These are phyloP conservation scores for Leccinum olivaceopallidum DNA, from an alignment of 768 basidiomycete genomes.

Conservation along the genomic window DNA sequence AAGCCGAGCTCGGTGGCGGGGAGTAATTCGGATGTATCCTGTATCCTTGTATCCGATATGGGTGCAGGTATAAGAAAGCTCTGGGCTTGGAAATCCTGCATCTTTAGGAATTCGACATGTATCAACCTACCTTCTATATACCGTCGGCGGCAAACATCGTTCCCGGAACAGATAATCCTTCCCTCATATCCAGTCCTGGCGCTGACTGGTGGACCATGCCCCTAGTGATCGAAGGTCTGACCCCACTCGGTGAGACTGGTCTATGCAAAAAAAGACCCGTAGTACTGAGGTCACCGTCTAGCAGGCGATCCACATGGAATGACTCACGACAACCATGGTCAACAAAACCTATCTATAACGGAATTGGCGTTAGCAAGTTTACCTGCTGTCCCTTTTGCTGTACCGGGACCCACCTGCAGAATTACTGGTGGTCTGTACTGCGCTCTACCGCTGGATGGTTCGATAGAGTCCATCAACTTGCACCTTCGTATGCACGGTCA, in stretches of 20 bases:
- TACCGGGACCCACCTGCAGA: neutral
- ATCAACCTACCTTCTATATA: conserved; percentile 3
- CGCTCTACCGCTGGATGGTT: neutral
- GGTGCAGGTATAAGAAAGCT: neutral
- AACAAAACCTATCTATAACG: neutral
- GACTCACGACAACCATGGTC: neutral
- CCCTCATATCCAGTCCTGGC: too few relatives aligned
- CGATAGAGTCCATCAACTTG: neutral
- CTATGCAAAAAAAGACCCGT: neutral
- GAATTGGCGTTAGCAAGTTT: neutral
- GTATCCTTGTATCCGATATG: neutral
- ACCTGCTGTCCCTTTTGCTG: neutral
- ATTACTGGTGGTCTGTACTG: conserved; percentile 7
- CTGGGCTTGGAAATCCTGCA: neutral
- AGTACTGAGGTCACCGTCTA: neutral
- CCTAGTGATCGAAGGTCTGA: neutral
- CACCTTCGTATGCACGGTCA: conserved; percentile 16
- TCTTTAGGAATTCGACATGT: neutral
- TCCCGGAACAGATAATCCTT: neutral
- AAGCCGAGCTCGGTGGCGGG: neutral
- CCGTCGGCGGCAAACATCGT: neutral
- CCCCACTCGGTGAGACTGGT: neutral
- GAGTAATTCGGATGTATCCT: neutral
- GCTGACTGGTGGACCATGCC: neutral
- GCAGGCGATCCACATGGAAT: neutral